A percentile compares a stretch with the other conserved stretches of the same genome.
phyloP scores from a whole-genome alignment of 768 basidiomycete species.

The Tricholoma hemisulphureum region DNA sequence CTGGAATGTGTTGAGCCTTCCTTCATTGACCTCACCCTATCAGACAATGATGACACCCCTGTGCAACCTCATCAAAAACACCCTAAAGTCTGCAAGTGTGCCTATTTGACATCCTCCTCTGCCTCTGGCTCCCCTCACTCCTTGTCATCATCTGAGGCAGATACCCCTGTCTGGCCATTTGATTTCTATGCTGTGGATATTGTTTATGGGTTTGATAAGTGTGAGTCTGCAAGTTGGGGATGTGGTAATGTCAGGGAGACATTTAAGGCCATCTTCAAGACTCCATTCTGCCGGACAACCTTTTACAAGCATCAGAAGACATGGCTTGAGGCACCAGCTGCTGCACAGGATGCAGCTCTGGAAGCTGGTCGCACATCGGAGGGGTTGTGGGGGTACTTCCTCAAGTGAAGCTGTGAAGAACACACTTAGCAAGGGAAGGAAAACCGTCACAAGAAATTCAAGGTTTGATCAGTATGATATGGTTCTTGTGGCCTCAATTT shows the following conservation, averaged over 20 bases:
- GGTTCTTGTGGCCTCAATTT: background rate
- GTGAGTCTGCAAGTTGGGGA: background rate
- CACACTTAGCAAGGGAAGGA: background rate
- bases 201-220: background rate
- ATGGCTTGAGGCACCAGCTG: background rate
- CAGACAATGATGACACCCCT: background rate
- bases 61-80: background rate
- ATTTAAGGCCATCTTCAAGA: background rate
- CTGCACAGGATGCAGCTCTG: background rate
- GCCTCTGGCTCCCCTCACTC: too few species aligned
- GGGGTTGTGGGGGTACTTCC: background rate
- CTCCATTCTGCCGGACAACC: background rate
- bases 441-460: background rate
- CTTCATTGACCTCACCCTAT: background rate
- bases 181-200: background rate
- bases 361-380: background rate
- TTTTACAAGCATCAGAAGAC: background rate
- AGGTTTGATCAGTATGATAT: background rate
- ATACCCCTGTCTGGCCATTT: background rate
- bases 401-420: background rate
- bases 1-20: background rate
- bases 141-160: background rate
- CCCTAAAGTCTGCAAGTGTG: background rate
- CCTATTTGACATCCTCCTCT: background rate
- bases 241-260: background rate